phyloP scores from a whole-genome alignment of 2,329 filamentous ascomycete genomes.

The Penicillium sp. region DNA sequence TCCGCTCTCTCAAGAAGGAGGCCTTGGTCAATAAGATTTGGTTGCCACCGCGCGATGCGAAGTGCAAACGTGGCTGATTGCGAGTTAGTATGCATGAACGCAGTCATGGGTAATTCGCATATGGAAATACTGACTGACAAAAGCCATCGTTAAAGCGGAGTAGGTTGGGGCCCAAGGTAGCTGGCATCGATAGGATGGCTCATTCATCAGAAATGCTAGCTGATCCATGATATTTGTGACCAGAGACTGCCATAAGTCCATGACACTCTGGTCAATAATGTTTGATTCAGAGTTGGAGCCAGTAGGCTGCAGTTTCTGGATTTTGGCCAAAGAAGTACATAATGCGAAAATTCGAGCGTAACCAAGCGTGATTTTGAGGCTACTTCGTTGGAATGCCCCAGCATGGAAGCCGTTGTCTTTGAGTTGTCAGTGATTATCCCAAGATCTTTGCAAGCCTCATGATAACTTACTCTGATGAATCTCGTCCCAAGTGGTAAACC shows the following conservation, averaged over 20 bases:
- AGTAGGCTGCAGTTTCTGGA: constrained; percentile 33
- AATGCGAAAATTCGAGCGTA: constrained; percentile 36
- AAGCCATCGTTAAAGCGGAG: constrained; percentile 35
- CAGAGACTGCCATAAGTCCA: constrained; percentile 33
- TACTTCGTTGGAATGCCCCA: constrained; percentile 37
- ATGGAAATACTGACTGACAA: constrained; percentile 32
- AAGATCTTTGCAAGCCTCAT: neutral
- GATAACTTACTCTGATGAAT: constrained; percentile 32
- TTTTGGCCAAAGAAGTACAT: constrained; percentile 34
- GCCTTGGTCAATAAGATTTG: constrained; percentile 32
- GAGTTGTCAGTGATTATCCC: neutral
- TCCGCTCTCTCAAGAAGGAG: constrained; percentile 33
- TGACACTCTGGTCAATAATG: constrained; percentile 22
- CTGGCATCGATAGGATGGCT: constrained; percentile 35
- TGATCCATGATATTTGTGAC: constrained; percentile 36
- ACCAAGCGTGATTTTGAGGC: constrained; percentile 34
- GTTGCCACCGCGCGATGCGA: constrained; percentile 35
- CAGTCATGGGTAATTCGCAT: neutral
- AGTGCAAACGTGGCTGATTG: constrained; percentile 34
- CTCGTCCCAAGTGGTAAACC: constrained; percentile 38
- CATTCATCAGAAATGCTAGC: constrained; percentile 31
- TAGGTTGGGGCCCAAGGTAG: constrained; percentile 37
- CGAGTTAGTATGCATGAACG: constrained; percentile 9
- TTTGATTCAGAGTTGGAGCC: constrained; percentile 21
- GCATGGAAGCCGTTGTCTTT: constrained; percentile 38